Evolutionary conservation across 2,329 filamentous ascomycete genomes (phyloP).

Genomic region (Xenoacremonium recifei): DNA sequence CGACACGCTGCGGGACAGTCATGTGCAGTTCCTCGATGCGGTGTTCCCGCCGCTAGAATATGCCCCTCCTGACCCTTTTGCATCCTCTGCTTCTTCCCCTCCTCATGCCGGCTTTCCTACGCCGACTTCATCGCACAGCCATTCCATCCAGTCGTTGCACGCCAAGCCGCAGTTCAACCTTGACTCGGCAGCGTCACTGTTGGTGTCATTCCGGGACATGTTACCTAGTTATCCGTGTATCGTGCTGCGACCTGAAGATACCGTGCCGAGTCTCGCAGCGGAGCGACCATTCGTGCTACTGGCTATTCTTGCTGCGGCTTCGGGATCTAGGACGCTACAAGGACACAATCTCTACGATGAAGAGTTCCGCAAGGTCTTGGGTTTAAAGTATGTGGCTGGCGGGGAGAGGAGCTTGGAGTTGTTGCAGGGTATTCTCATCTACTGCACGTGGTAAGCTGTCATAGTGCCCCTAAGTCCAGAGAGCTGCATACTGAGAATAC

Average conservation of each 20-base stretch:
- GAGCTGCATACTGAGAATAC: background rate
- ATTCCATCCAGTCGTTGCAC: conserved; percentile 38
- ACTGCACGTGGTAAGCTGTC: conserved; percentile 51
- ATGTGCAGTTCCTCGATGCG: conserved; percentile 41
- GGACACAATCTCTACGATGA: conserved; percentile 55
- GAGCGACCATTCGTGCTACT: conserved; percentile 53
- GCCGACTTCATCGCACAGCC: conserved; percentile 26
- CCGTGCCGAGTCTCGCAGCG: conserved; percentile 43
- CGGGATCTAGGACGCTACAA: conserved; percentile 46
- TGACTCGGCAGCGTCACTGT: conserved; percentile 47
- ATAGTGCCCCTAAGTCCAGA: background rate
- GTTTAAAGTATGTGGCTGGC: conserved; percentile 53
- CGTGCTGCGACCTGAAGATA: conserved; percentile 37
- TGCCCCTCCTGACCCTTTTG: conserved; percentile 8
- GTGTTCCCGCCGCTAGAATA: conserved; percentile 34
- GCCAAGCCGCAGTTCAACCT: conserved; percentile 55
- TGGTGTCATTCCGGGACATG: conserved; percentile 44
- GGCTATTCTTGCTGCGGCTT: conserved; percentile 51
- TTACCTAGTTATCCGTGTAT: conserved; percentile 44
- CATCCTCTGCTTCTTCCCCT: conserved; percentile 22
- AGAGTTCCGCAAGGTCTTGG: conserved; percentile 57
- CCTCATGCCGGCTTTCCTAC: conserved; percentile 23
- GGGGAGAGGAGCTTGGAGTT: conserved; percentile 58
- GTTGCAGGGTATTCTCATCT: conserved; percentile 56
- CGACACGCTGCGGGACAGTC: conserved; percentile 41